Evolutionary conservation across 768 basidiomycete genomes (phyloP).

Genomic region (Trametes coccinea): DNA sequence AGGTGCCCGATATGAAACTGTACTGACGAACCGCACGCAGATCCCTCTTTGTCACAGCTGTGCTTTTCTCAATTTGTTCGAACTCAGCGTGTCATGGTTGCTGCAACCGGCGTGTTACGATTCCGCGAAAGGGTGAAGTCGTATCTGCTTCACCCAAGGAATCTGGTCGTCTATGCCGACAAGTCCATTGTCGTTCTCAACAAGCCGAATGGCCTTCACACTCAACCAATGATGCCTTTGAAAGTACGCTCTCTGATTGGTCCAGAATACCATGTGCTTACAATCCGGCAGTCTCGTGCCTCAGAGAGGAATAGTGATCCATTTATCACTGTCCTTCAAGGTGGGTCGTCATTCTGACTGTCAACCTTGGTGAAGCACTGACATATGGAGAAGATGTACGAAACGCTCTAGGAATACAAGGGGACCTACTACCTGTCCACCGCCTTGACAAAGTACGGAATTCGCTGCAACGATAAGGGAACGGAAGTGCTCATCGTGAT

Average conservation of each 20-base stretch:
- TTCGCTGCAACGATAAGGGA: background rate
- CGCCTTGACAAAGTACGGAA: constrained; percentile 15
- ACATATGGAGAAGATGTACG: background rate
- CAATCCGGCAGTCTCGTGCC: too few species aligned
- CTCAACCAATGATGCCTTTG: background rate
- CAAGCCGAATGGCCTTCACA: constrained; percentile 7
- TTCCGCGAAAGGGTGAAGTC: too few species aligned
- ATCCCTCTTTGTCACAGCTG: too few species aligned
- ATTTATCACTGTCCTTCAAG: background rate
- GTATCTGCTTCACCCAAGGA: background rate
- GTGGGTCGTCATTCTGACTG: background rate
- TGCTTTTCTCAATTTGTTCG: too few species aligned
- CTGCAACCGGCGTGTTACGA: background rate
- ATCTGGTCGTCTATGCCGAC: constrained; percentile 11
- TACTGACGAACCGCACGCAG: too few species aligned
- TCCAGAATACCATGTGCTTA: too few species aligned
- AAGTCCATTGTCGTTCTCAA: constrained; percentile 4
- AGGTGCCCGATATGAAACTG: too few species aligned
- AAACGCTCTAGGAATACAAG: background rate
- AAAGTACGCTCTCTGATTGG: background rate
- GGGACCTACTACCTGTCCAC: background rate
- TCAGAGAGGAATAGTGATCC: background rate
- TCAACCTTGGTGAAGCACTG: too few species aligned
- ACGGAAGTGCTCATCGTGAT: background rate
- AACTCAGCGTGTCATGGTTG: background rate